Evolutionary conservation across 768 basidiomycete genomes (phyloP), one percentile per base, ranked within the genome.

Genomic region (Strobilomyces echinocephalus): DNA sequence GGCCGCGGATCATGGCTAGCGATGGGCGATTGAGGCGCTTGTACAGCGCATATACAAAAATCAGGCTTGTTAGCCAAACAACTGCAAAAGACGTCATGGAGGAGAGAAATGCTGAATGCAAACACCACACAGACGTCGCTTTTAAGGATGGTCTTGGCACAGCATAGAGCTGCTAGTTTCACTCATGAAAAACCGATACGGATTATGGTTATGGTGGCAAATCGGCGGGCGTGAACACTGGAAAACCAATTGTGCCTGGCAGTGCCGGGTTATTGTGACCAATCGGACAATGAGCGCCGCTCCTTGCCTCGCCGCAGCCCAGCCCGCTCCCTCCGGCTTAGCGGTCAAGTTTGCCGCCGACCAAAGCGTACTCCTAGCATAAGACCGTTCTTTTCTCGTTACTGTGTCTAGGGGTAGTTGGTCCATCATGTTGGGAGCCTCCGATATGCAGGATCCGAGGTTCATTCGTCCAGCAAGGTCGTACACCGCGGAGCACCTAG

Each of bases 1-100:
- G 63, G 2, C 63, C 57, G 9, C 52, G 53, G 10, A 62, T 53
- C 40, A 36, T 56, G 34, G 50, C 44, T 30, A 63, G 39, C 15
- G 63, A 59, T 2, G 57, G 48, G 5, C 44, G 50, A 42, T 45
- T 33, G 26, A 30, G 26, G 6, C 26, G 33, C 7, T 33, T 52
- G 48, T 46, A 39, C 9, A 46, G 20, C 3, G 4, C 40, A 46
- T 41, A 50, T 7, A 36, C 26, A 11, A 53, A 6, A 15, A 53
- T 8, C 4, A 56, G 10, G 24, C 24, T 8, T 6, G 45, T 12
- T 9, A 59, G 33, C 34, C 58, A 43, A 10, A 31, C 28, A 31
- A 18, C 15, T 15, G 41, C 28, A 15, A 31, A 36, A 34, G n/a
- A 9, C 12, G 38, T 33, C 60, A 58, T 59, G 9, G 18, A 20